phyloP scores from a whole-genome alignment of 2,329 filamentous ascomycete genomes.

The Ambrosiella beaveri region DNA sequence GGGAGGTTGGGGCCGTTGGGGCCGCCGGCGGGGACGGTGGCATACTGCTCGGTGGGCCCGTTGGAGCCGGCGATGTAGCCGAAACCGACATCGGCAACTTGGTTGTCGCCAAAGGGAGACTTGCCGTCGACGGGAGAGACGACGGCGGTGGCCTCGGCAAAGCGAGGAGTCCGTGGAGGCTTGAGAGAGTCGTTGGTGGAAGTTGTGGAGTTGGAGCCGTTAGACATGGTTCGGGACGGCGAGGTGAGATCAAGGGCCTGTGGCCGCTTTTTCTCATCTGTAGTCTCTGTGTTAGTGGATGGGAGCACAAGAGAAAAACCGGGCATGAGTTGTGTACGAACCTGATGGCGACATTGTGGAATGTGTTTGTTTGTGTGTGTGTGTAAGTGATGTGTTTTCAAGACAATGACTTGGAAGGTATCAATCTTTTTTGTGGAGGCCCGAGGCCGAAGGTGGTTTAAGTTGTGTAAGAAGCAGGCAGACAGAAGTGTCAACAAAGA shows the following conservation, averaged over 20 bases:
- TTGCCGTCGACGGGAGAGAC: slow-evolving; percentile 53
- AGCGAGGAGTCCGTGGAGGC: slow-evolving; percentile 57
- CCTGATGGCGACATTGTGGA: slow-evolving; percentile 24
- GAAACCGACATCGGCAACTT: slow-evolving; percentile 76
- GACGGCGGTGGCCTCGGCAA: slow-evolving; percentile 64
- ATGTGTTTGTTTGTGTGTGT: background rate
- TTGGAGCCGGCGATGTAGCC: slow-evolving; percentile 60
- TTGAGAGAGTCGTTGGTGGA: slow-evolving; percentile 42
- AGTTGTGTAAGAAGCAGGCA: background rate
- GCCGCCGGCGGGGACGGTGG: background rate
- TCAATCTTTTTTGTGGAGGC: background rate
- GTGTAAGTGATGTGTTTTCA: background rate
- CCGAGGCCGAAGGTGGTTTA: background rate
- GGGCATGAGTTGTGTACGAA: slow-evolving; percentile 17
- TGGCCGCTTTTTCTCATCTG: slow-evolving; percentile 40
- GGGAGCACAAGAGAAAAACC: background rate
- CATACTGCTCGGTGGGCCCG: slow-evolving; percentile 24
- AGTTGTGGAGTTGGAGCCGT: slow-evolving; percentile 27
- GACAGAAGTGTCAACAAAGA: background rate
- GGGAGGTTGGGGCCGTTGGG: slow-evolving; percentile 38
- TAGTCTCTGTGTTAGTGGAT: slow-evolving; percentile 8
- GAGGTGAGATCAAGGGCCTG: slow-evolving; percentile 34
- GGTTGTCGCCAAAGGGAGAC: slow-evolving; percentile 43
- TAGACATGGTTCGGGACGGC: slow-evolving; percentile 31
- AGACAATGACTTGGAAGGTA: background rate